phyloP scores from a whole-genome alignment of 208 protist genomes.

The Trypanosomatidae sp. region DNA sequence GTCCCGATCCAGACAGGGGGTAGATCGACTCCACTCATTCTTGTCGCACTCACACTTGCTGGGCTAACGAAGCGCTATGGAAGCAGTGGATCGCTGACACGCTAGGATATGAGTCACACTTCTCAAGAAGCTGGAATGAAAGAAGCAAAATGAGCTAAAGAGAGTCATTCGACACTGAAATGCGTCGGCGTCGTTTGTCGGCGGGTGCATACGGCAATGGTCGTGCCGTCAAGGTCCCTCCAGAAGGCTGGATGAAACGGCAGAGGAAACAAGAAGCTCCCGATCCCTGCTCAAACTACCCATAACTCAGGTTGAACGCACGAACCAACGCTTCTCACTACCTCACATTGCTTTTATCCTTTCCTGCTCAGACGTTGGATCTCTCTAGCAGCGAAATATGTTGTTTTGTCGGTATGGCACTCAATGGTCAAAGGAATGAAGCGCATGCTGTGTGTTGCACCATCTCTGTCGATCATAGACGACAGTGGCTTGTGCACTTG shows the following conservation, averaged over 20 bases:
- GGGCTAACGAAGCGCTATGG: neutral
- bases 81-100: neutral
- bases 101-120: neutral
- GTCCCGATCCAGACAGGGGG: slow-evolving; percentile 61
- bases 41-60: neutral
- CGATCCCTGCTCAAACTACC: neutral
- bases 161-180: neutral
- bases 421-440: neutral
- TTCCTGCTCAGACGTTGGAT: neutral
- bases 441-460: neutral
- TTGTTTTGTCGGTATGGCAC: neutral
- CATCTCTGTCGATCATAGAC: neutral
- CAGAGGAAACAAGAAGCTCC: neutral
- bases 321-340: neutral
- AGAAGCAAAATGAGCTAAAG: neutral
- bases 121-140: neutral
- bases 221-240: neutral
- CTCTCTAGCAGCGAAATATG: neutral
- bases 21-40: slow-evolving; percentile 8
- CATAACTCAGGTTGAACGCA: neutral
- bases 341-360: neutral
- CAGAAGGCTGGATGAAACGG: neutral
- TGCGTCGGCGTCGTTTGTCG: neutral
- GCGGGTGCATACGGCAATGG: neutral
- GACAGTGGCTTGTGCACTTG: neutral